These are phyloP conservation scores for Penicillium waksmanii DNA, from an alignment of 495 filamentous ascomycete species.

Conservation along the genomic window DNA sequence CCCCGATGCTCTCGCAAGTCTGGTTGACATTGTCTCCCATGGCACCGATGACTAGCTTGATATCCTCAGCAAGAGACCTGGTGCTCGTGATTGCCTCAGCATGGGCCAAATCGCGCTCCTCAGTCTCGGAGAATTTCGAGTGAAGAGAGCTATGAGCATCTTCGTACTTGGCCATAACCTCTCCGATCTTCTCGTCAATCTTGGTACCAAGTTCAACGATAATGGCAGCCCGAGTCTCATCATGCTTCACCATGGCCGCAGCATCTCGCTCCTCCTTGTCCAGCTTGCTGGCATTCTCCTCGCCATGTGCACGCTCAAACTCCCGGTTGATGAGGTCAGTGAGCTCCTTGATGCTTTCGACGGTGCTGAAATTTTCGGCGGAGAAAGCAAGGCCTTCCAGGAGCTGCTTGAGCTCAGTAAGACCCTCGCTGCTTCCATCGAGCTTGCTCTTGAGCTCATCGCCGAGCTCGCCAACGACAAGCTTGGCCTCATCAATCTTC, in stretches of 20 bases:
- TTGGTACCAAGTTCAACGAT: constrained; percentile 62
- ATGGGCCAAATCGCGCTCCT: constrained; percentile 65
- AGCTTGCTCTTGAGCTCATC: constrained; percentile 68
- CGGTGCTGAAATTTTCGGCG: constrained; percentile 59
- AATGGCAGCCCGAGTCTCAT: constrained; percentile 60
- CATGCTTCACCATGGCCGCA: constrained; percentile 67
- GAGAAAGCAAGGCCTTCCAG: constrained; percentile 65
- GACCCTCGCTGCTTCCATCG: constrained; percentile 56
- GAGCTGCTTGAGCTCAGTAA: constrained; percentile 60
- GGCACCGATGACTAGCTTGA: constrained; percentile 79
- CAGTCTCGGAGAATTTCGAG: constrained; percentile 67
- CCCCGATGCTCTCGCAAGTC: constrained; percentile 78
- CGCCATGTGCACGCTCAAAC: constrained; percentile 75
- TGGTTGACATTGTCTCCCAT: constrained; percentile 84
- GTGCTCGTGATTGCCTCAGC: constrained; percentile 71
- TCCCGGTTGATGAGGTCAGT: constrained; percentile 78
- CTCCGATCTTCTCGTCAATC: constrained; percentile 77
- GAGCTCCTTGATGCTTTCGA: constrained; percentile 74
- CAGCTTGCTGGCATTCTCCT: constrained; percentile 68
- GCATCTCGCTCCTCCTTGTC: constrained; percentile 80
- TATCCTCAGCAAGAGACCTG: constrained; percentile 80
- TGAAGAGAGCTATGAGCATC: constrained; percentile 73
- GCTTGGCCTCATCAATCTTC: constrained; percentile 61
- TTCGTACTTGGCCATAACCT: constrained; percentile 80
- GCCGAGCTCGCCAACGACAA: constrained; percentile 60